Conservation (phyloP, 176 grass and related monocot species). For the Rhynchospora breviuscula region DNA sequence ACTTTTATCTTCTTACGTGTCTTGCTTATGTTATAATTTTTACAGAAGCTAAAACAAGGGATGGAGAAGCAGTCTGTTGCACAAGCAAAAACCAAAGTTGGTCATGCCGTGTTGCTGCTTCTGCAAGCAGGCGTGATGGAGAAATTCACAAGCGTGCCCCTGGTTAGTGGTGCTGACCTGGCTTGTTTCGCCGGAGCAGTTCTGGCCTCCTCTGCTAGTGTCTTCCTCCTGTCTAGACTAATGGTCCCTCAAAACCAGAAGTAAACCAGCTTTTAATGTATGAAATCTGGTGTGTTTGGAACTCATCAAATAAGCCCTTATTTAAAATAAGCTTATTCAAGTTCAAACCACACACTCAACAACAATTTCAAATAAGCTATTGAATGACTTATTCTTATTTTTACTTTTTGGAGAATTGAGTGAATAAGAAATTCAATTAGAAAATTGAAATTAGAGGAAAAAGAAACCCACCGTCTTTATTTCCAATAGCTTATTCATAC, state of each 20-base stretch:
- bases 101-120: conserved; percentile 62
- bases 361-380: too few species aligned
- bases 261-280: background rate
- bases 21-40: background rate
- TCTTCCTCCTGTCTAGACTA: conserved; percentile 73
- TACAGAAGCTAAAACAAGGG: conserved; percentile 64
- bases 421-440: too few species aligned
- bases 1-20: background rate
- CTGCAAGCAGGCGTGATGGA: conserved; percentile 67
- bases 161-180: conserved; percentile 52
- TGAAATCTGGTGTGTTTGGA: too few species aligned
- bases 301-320: too few species aligned
- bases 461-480: too few species aligned
- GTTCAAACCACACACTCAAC: too few species aligned
- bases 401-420: too few species aligned
- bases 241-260: background rate
- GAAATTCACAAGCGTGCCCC: conserved; percentile 69
- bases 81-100: conserved; percentile 71
- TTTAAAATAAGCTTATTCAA: too few species aligned
- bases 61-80: conserved; percentile 41
- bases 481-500: too few species aligned
- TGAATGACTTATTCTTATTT: too few species aligned
- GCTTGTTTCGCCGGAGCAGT: conserved; percentile 72
- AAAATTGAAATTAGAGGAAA: too few species aligned
- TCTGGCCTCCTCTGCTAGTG: conserved; percentile 56